Evolutionary conservation across 805 yeast species (phyloP).

Genomic region (Wickerhamomyces bovis): DNA sequence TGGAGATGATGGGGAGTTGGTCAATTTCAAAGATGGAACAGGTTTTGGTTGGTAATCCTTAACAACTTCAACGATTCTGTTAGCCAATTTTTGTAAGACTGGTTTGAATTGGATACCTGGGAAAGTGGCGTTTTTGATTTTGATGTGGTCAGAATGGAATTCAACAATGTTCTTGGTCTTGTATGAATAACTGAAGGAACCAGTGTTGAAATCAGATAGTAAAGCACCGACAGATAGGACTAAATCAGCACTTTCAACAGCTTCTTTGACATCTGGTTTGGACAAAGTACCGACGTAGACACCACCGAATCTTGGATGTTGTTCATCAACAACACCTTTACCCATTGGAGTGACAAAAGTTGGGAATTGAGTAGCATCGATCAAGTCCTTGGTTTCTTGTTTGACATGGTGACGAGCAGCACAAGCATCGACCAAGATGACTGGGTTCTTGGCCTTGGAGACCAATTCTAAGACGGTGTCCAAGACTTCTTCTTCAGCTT

Average conservation of each 20-base stretch:
- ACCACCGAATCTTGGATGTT: conserved; percentile 71
- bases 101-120: conserved; percentile 68
- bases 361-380: conserved; percentile 68
- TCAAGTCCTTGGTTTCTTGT: conserved; percentile 56
- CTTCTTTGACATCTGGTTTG: conserved; percentile 60
- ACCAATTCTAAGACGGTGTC: conserved; percentile 47
- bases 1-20: conserved; percentile 39
- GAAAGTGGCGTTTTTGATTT: conserved; percentile 63
- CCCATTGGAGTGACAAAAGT: conserved; percentile 89
- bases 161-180: conserved; percentile 70
- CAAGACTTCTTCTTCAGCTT: conserved; percentile 59
- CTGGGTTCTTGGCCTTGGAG: conserved; percentile 56
- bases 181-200: conserved; percentile 74
- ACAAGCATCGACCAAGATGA: conserved; percentile 82
- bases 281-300: conserved; percentile 83
- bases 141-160: conserved; percentile 72
- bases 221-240: conserved; percentile 76
- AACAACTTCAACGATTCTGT: conserved; percentile 32
- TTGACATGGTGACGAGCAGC: conserved; percentile 70
- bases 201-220: conserved; percentile 85
- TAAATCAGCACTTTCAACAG: conserved; percentile 71
- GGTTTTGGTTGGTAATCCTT: conserved; percentile 44
- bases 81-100: conserved; percentile 39
- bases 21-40: conserved; percentile 47
- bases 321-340: conserved; percentile 72